Evolutionary conservation across 164 flowering plant genomes (phyloP).

Genomic region (Houttuynia cordata): DNA sequence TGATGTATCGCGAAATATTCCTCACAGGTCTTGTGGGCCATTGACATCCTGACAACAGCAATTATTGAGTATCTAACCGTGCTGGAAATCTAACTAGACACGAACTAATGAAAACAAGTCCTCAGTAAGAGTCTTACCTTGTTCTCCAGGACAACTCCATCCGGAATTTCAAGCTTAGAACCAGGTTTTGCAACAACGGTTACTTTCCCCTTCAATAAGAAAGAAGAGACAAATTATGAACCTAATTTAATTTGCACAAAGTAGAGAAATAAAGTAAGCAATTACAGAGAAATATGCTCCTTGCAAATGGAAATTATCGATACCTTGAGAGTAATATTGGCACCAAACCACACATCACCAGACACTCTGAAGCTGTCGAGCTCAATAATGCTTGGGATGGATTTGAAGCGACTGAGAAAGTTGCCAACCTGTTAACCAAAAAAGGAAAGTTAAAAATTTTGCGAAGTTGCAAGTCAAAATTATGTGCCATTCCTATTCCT

Average conservation of each 20-base stretch:
- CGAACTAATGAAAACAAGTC: conserved; percentile 11
- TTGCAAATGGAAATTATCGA: neutral
- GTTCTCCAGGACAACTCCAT: conserved; percentile 35
- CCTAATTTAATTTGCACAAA: neutral
- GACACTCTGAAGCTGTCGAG: conserved; percentile 84
- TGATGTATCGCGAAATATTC: neutral
- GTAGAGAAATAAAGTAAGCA: neutral
- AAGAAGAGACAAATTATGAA: neutral
- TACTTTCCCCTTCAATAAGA: conserved; percentile 31
- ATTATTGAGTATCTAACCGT: neutral
- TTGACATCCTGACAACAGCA: conserved; percentile 24
- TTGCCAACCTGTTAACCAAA: conserved; percentile 47
- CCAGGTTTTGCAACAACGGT: conserved; percentile 29
- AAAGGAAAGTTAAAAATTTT: neutral
- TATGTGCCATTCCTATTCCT: neutral
- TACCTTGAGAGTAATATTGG: conserved; percentile 75
- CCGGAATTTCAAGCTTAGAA: conserved; percentile 42
- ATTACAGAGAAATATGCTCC: neutral
- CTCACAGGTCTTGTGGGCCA: conserved; percentile 31
- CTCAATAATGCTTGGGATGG: conserved; percentile 87
- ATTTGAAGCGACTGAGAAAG: conserved; percentile 76
- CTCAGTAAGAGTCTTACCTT: conserved; percentile 33
- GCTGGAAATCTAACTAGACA: neutral
- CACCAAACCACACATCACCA: conserved; percentile 97
- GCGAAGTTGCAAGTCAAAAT: neutral